Base-by-base conservation (phyloP, 1,139 yeast genomes). In the Geotrichum macrosporum region DNA sequence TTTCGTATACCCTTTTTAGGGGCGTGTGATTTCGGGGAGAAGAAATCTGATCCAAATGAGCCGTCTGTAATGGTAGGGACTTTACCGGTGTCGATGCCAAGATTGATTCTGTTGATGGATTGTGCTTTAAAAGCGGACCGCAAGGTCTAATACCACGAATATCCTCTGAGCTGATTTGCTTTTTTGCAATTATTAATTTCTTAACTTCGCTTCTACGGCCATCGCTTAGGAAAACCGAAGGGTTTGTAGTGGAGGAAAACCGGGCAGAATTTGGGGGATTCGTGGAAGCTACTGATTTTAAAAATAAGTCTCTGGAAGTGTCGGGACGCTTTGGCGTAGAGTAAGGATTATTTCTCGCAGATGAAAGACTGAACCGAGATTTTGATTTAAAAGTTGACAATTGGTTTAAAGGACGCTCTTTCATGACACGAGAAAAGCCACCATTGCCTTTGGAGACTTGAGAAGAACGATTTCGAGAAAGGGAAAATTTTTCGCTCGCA, bases 1-100 rank as follows among this genome's bases (percentile, higher is more conserved):
- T 50, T 21, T 52, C 59, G 29, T 53, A 56, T 1, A 55, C 42
- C 19, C 41, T 49, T 16, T 41, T 40, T 13, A 41, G 38, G 15
- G 39, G 37, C 6, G 27, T 35, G 38, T 26, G 38, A 34, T 13
- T 15, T 9, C 27, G 44, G 2, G 34, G 44, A 19, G 36, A 31
- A 12, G 38, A 12, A 15, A 10, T 32, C 4, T 34, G 24, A 21
- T 24, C 27, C 6, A 10, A 24, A 10, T 6, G 6, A 24, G 27
- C 10, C 9, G 31, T 22, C 2, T 31, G 16, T 3, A 36, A 13
- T 8, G 21, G 19, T 10, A 26, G 13, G 19, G 18, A 18, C 27
- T 36, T 30, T 5, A 30, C 41, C 2, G 30, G 36, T 2, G 36
- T 42, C 6, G 41, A 27, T 3, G 31, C 22, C 13, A 41, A 29